Evolutionary conservation across 345 rosid species (phyloP).

Genomic region (Odontarrhena argentea): DNA sequence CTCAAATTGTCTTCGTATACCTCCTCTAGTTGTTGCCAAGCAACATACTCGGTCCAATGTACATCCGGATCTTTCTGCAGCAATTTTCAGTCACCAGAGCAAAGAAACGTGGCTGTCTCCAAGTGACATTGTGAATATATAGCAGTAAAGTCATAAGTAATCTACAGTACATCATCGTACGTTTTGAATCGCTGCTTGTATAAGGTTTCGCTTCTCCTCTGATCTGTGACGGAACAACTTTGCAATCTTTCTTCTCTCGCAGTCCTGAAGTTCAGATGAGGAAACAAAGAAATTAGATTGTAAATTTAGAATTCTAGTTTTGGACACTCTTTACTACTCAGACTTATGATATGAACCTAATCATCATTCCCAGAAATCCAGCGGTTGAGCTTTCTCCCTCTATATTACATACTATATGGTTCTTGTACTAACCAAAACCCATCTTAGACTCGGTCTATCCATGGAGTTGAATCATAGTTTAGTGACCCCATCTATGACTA

Average conservation of each 20-base stretch:
- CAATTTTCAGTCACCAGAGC: constrained; percentile 27
- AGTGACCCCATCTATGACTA: constrained; percentile 10
- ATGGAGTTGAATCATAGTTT: constrained; percentile 8
- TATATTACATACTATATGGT: not conserved
- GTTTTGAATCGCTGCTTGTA: constrained; percentile 43
- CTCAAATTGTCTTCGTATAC: constrained; percentile 29
- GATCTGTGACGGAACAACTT: constrained; percentile 85
- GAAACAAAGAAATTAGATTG: not conserved
- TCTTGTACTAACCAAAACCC: constrained; percentile 2
- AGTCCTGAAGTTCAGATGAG: constrained; percentile 62
- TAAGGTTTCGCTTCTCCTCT: constrained; percentile 60
- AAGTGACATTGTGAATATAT: constrained; percentile 13
- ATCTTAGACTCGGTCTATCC: constrained; percentile 1
- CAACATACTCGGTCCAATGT: constrained; percentile 33
- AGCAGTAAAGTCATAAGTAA: constrained; percentile 28
- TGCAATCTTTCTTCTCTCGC: constrained; percentile 87
- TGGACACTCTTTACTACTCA: constrained; percentile 1
- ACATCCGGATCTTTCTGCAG: constrained; percentile 23
- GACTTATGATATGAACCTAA: constrained; percentile 16
- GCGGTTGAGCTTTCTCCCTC: not conserved
- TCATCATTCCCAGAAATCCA: not conserved
- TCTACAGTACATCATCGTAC: constrained; percentile 8
- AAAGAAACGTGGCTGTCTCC: constrained; percentile 28
- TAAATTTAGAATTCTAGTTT: constrained; percentile 7
- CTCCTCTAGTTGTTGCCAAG: constrained; percentile 22